phyloP scores from a whole-genome alignment of 169 alveolate species.

The Ichthyophthirius multifiliis region DNA sequence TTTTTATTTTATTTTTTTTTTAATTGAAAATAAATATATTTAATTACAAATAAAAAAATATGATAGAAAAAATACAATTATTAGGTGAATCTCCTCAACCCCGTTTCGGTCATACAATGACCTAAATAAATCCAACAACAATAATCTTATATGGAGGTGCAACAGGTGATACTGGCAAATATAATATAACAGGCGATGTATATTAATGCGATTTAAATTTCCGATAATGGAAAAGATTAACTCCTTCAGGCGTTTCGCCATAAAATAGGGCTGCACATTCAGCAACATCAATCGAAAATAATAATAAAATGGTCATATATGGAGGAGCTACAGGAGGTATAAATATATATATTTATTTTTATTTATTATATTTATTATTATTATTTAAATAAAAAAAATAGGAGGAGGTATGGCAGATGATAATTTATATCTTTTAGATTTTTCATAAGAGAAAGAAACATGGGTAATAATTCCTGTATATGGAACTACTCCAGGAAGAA shows the following conservation, averaged over 20 bases:
- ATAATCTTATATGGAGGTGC: slow-evolving; percentile 75
- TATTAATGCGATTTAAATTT: slow-evolving; percentile 47
- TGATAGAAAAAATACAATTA: slow-evolving; percentile 27
- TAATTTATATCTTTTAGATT: slow-evolving; percentile 94
- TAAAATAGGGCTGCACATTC: slow-evolving; percentile 99
- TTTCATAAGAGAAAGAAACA: slow-evolving; percentile 90
- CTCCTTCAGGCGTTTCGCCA: slow-evolving; percentile 88
- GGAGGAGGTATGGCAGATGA: slow-evolving; percentile 97
- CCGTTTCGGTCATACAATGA: slow-evolving; percentile 97
- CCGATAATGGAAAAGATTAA: slow-evolving; percentile 82
- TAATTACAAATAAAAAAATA: no score
- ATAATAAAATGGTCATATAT: slow-evolving; percentile 92
- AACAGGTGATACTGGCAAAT: slow-evolving; percentile 92
- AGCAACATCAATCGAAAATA: slow-evolving; percentile 95
- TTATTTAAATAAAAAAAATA: no score
- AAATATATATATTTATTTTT: no score
- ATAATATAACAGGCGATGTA: slow-evolving; percentile 96
- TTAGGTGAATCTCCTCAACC: slow-evolving; percentile 94
- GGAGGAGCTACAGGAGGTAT: slow-evolving; percentile 99
- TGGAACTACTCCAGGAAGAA: slow-evolving; percentile 96
- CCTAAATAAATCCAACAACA: slow-evolving; percentile 83
- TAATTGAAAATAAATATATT: no score
- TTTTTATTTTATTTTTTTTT: no score
- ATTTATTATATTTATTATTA: background rate
- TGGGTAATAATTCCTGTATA: slow-evolving; percentile 98